phyloP scores from a whole-genome alignment of 2,329 filamentous ascomycete genomes.

The Botrytis hyacinthi region DNA sequence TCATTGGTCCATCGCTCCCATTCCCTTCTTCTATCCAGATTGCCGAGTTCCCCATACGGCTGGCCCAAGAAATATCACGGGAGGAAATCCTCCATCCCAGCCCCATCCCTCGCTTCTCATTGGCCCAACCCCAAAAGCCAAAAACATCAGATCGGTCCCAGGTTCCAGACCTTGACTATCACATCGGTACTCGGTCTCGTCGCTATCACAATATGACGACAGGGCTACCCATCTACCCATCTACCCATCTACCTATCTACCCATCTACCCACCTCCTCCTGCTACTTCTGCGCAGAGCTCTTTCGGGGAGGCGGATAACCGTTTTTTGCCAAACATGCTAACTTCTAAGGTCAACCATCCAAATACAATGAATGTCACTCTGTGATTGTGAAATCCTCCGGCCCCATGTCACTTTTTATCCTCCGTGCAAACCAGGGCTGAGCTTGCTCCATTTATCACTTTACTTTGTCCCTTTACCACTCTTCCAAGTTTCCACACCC shows the following conservation, averaged over 20 bases:
- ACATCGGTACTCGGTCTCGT: background rate
- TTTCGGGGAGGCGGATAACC: too few species aligned
- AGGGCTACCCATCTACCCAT: background rate
- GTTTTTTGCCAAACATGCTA: too few species aligned
- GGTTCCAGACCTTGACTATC: background rate
- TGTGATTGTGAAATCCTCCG: too few species aligned
- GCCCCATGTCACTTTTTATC: background rate
- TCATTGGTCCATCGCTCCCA: background rate
- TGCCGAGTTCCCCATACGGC: background rate
- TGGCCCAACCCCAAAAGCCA: background rate
- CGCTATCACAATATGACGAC: background rate
- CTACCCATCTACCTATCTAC: too few species aligned
- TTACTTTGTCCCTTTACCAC: too few species aligned
- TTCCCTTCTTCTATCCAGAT: background rate
- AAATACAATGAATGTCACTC: background rate
- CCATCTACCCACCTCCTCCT: too few species aligned
- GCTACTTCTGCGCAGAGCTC: too few species aligned
- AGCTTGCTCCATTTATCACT: too few species aligned
- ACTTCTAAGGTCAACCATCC: too few species aligned
- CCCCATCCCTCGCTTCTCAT: background rate
- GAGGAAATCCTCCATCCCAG: background rate
- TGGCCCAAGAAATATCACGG: background rate
- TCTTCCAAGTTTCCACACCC: too few species aligned
- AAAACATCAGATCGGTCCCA: background rate
- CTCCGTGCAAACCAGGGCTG: too few species aligned